Base-by-base conservation (phyloP, 2,329 filamentous ascomycete species). In the Phaeophleospora eucalypticola region DNA sequence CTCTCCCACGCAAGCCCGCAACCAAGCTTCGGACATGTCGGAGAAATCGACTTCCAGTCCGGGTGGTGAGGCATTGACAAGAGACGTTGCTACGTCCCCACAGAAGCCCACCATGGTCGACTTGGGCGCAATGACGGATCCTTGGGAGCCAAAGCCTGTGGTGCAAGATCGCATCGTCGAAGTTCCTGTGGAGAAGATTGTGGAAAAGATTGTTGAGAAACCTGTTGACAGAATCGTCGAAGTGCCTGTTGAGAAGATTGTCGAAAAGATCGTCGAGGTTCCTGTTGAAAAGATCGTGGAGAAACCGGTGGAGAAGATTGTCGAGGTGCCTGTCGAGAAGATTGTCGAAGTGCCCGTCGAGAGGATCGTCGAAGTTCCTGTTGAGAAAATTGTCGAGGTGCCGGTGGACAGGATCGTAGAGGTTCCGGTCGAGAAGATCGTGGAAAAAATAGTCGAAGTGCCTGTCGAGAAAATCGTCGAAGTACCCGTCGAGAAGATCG, bases 121-220 rank as follows among this genome's bases (percentile, higher is more conserved):
- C 61, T 76, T 77, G 41, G 73, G 73, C 36, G 76, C 77, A 53
- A 84, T 83, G 80, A 84, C 81, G 6, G 81, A 84, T 41, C 71
- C 77, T 18, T 79, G 75, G 75, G 66, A 71, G 48, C 71, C 71
- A 20, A 63, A 67, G 42, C 48, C 43, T 17, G 35, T 45, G 9
- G 29, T 41, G 4, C 35, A 54, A 24, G 43, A 45, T 12, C 38
- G 45, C 14, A 36, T 46, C 32, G 32, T 41, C n/a, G 44, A 46
- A 33, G 24, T 29, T 14, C 15, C 21, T 10, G 20, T 46, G 12
- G 36, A 40, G 32, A 17, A 20, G 18, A n/a, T 35, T 19, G 27
- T 50, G 8, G 38, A 41, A 35, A 46, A 52, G 46, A 14, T 16
- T 14, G 12, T 35, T n/a, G 33, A 35, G 4, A 4, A n/a, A 35